Conservation (phyloP, 306 rosid genomes). For the Cicer pinnatifidum region DNA sequence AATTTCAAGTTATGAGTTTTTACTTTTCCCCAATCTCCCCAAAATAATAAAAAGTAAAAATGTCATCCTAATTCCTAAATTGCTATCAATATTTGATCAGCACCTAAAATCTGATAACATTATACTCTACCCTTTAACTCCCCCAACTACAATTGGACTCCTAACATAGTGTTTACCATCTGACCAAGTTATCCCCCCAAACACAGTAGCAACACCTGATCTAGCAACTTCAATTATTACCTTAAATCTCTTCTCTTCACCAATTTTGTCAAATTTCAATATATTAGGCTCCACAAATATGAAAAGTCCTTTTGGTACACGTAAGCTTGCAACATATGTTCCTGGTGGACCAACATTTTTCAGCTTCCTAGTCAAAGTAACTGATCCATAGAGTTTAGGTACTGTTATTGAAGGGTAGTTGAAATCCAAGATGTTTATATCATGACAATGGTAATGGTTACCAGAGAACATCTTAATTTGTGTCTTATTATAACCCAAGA, state of each 20-base stretch:
- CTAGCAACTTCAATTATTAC: conserved; percentile 51
- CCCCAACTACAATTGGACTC: conserved; percentile 59
- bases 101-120: not conserved
- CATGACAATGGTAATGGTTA: conserved; percentile 35
- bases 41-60: not conserved
- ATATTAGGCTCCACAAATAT: conserved; percentile 53
- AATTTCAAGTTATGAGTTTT: not conserved
- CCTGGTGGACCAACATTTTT: conserved; percentile 75
- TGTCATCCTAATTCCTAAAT: conserved; percentile 20
- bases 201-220: conserved; percentile 21
- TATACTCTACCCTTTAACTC: conserved; percentile 23
- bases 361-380: conserved; percentile 55
- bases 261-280: conserved; percentile 52
- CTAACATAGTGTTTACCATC: conserved; percentile 69
- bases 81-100: not conserved
- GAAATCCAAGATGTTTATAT: conserved; percentile 50
- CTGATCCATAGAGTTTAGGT: conserved; percentile 51
- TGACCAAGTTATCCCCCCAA: conserved; percentile 64
- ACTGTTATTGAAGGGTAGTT: conserved; percentile 75
- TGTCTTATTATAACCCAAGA: conserved; percentile 53
- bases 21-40: conserved; percentile 22
- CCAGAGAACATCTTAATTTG: conserved; percentile 38
- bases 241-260: conserved; percentile 63
- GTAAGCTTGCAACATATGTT: conserved; percentile 48
- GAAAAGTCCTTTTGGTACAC: conserved; percentile 50